Base-by-base conservation (phyloP, 805 yeast genomes). In the Candida lessepsii region DNA sequence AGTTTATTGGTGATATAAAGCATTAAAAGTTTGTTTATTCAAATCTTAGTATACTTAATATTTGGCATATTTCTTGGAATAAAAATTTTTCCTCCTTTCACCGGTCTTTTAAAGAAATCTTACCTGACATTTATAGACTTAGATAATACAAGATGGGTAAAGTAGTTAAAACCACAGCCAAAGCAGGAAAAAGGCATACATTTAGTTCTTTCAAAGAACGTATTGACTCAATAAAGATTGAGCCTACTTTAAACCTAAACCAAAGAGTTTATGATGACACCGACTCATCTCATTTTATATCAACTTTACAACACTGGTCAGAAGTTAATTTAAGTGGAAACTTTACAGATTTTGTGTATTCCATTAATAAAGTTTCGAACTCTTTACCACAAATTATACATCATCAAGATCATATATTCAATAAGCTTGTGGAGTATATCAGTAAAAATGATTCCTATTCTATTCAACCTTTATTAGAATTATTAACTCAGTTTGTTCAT, bases 251-350 rank as follows among this genome's bases (percentile, higher is more conserved):
- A 44, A 74, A 74, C 37, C 60, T 81, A 27, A 64, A 69, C 17
- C 77, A 72, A 46, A 71, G 85, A 52, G 82, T 80, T 1, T 82
- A 78, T 52, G 85, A 84, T 53, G 78, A 80, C 46, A 86, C 76
- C 26, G 91, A 83, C 45, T 29, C 50, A 17, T 88, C 96, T 1
- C 90, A 85, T 60, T 86, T 90, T 50, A 61, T 83, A 20, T 76
- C 93, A 9, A 80, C 96, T 0, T 68, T 85, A 45, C 83, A 83
- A 34, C 88, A 86, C 50, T 91, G 98, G 96, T 75, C 70, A 42
- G 98, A 93, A 55, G 78, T 86, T 42, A 91, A 90, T 57, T 63
- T 86, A 41, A 81, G 96, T 29, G 80, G 79, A 4, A 70, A 71
- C 32, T 93, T 87, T 54, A 74, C 82, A 1, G 78, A 73, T 2